Evolutionary conservation across 495 filamentous ascomycete genomes (phyloP).

Genomic region (Podospora anserina): DNA sequence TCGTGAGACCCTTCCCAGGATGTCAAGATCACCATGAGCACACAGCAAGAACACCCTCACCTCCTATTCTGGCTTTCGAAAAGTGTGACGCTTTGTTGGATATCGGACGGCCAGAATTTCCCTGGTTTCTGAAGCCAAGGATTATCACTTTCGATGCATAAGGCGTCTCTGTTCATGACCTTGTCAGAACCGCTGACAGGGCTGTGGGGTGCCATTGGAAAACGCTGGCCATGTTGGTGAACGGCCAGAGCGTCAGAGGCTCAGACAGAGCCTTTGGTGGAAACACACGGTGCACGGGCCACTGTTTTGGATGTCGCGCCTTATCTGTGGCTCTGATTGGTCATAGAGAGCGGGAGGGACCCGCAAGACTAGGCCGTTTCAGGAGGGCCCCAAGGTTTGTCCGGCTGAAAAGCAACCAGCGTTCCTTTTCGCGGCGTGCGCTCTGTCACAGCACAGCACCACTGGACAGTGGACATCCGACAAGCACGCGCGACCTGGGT

Average conservation of each 20-base stretch:
- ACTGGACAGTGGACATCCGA: conserved; percentile 34
- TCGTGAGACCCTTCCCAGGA: neutral
- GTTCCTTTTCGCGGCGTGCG: conserved; percentile 6
- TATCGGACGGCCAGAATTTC: neutral
- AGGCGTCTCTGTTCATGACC: too few relatives aligned
- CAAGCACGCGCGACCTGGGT: conserved; percentile 35
- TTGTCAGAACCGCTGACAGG: neutral
- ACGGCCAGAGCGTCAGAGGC: too few relatives aligned
- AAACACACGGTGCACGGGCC: neutral
- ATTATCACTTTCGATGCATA: too few relatives aligned
- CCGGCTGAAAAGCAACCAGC: conserved; percentile 29
- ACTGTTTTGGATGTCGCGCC: conserved; percentile 8
- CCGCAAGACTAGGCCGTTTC: conserved; percentile 25
- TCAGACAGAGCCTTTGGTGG: neutral
- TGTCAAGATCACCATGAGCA: neutral
- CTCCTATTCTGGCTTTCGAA: too few relatives aligned
- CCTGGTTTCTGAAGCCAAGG: too few relatives aligned
- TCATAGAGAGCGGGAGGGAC: neutral
- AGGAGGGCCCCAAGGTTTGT: conserved; percentile 16
- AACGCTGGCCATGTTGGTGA: neutral
- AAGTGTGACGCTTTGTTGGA: neutral
- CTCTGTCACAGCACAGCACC: conserved; percentile 23
- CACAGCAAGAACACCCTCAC: too few relatives aligned
- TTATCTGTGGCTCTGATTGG: conserved; percentile 24
- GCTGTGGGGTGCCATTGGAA: neutral